phyloP scores from a whole-genome alignment of 192 early-diverging fungal species.

The Podila clonocystis region DNA sequence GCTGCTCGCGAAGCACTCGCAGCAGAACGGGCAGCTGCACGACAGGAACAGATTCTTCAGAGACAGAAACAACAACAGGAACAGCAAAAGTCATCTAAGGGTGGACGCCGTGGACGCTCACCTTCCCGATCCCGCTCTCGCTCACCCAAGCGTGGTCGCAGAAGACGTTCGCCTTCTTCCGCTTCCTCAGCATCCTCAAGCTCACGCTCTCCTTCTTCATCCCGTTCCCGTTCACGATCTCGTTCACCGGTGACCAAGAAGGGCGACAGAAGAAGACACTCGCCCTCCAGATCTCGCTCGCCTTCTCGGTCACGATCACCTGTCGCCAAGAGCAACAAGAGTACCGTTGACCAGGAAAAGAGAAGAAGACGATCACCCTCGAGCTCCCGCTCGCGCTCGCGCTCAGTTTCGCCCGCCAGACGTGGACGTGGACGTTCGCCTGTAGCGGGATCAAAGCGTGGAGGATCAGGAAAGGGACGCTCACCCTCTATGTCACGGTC shows the following conservation, averaged over 20 bases:
- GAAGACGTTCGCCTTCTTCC: not conserved
- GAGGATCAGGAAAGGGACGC: slow-evolving; percentile 11
- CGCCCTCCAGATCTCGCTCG: not conserved
- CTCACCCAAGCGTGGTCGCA: not conserved
- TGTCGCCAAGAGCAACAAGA: not conserved
- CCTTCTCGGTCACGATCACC: slow-evolving; percentile 6
- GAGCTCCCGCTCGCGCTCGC: slow-evolving; percentile 35
- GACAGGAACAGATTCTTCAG: slow-evolving; percentile 18
- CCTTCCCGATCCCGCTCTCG: slow-evolving; percentile 19
- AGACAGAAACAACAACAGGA: not conserved
- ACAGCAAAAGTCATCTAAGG: slow-evolving; percentile 2
- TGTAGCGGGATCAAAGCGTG: not conserved
- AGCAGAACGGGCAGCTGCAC: slow-evolving; percentile 37
- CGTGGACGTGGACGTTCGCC: slow-evolving; percentile 5
- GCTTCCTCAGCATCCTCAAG: not conserved
- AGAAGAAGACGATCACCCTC: slow-evolving; percentile 9
- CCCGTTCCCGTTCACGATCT: slow-evolving; percentile 17
- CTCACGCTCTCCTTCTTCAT: not conserved
- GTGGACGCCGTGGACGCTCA: slow-evolving; percentile 12
- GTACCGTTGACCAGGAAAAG: not conserved
- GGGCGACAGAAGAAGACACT: not conserved
- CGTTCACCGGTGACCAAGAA: not conserved
- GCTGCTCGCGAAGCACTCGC: slow-evolving; percentile 7
- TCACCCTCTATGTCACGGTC: not conserved
- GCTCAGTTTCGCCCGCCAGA: slow-evolving; percentile 8